phyloP scores from a whole-genome alignment of 495 filamentous ascomycete genomes.

The Emericellopsis terricola region DNA sequence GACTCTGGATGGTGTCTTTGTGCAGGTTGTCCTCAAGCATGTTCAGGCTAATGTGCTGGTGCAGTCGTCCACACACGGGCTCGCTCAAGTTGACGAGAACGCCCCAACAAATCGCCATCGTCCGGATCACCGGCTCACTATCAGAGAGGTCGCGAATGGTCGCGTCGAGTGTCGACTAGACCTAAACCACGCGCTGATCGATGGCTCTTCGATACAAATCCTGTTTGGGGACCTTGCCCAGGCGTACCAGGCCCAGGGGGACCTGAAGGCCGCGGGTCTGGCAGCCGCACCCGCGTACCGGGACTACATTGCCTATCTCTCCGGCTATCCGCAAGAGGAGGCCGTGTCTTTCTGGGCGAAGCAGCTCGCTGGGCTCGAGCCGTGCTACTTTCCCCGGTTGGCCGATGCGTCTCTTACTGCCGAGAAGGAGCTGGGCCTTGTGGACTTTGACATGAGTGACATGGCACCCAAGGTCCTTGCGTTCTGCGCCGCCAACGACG shows the following conservation, averaged over 20 bases:
- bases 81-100: no score
- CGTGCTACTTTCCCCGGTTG: neutral
- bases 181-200: neutral
- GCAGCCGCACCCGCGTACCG: neutral
- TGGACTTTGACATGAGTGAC: neutral
- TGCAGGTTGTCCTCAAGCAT: neutral
- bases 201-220: neutral
- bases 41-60: neutral
- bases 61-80: no score
- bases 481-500: neutral
- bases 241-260: neutral
- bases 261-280: no score
- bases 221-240: neutral
- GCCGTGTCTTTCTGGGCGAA: neutral
- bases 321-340: neutral
- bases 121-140: neutral
- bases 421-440: neutral
- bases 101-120: neutral
- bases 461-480: neutral
- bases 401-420: neutral
- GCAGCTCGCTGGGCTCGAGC: neutral
- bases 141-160: neutral
- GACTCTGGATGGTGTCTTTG: neutral
- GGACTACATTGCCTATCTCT: neutral
- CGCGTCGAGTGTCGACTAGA: neutral